A percentile compares a stretch with the other conserved stretches of the same genome.
phyloP scores from a whole-genome alignment of 306 rosid genomes.

The Trifolium pratense region DNA sequence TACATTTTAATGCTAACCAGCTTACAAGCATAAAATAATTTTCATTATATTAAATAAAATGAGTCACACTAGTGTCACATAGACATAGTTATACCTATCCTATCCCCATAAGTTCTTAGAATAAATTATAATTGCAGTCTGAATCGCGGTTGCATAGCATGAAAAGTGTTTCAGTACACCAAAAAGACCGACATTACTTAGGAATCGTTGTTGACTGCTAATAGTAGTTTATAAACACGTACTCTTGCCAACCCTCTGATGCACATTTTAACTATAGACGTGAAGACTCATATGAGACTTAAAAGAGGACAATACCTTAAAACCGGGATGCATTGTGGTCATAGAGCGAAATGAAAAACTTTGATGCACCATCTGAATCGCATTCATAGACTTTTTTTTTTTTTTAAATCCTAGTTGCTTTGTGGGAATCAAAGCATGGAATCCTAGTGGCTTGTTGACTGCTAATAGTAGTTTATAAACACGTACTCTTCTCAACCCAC shows the following conservation, averaged over 20 bases:
- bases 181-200: too few relatives aligned
- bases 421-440: neutral
- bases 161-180: too few relatives aligned
- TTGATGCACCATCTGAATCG: neutral
- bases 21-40: constrained; percentile 31
- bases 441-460: too few relatives aligned
- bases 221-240: too few relatives aligned
- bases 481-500: neutral
- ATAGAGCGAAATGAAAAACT: too few relatives aligned
- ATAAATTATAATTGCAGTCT: neutral
- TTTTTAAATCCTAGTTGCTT: neutral
- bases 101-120: neutral
- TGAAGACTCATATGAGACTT: too few relatives aligned
- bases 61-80: neutral
- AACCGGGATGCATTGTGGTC: neutral
- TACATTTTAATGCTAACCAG: constrained; percentile 39
- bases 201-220: too few relatives aligned
- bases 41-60: neutral
- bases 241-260: too few relatives aligned
- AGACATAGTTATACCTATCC: neutral
- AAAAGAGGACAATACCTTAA: too few relatives aligned
- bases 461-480: neutral
- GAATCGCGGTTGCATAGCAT: neutral
- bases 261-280: too few relatives aligned
- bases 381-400: too few relatives aligned